A percentile compares a stretch with the other conserved stretches of the same genome.
phyloP scores from a whole-genome alignment of 2,329 filamentous ascomycete genomes.

The Paecilomyces sp. region DNA sequence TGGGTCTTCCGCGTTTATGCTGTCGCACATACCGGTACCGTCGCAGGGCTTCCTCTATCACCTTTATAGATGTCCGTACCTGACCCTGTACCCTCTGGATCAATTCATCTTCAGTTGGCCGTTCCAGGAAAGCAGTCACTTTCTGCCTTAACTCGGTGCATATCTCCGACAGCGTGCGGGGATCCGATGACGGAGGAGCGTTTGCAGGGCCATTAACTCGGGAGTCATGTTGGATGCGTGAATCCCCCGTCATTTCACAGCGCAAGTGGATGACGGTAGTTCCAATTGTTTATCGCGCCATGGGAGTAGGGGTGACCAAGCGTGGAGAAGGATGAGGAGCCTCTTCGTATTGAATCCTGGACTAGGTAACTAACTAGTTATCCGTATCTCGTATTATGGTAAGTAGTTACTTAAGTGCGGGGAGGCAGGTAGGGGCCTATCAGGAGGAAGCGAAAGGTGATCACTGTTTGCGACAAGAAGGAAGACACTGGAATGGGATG shows the following conservation, averaged over 20 bases:
- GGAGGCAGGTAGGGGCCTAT: background rate
- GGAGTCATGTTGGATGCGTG: background rate
- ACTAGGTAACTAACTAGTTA: no score
- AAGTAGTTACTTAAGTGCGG: no score
- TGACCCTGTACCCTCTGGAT: conserved; percentile 6
- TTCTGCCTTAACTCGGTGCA: conserved; percentile 4
- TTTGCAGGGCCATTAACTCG: background rate
- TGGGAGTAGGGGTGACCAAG: background rate
- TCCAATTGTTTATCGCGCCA: background rate
- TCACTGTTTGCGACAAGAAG: background rate
- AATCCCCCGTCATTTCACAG: background rate
- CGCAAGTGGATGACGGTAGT: background rate
- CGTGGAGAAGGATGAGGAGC: background rate
- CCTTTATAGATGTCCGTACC: conserved; percentile 4
- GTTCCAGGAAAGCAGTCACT: conserved; percentile 2
- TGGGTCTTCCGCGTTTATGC: background rate
- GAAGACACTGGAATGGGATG: background rate
- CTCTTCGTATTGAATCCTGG: background rate
- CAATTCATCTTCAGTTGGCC: conserved; percentile 3
- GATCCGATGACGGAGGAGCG: background rate
- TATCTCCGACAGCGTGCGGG: conserved; percentile 7
- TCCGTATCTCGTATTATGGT: no score
- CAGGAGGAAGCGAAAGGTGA: background rate
- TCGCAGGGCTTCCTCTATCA: conserved; percentile 7
- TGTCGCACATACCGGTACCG: conserved; percentile 5